Evolutionary conservation across 305 asterid species (phyloP), one percentile per base, ranked within the genome.

Genomic region (Petunia hybrid): DNA sequence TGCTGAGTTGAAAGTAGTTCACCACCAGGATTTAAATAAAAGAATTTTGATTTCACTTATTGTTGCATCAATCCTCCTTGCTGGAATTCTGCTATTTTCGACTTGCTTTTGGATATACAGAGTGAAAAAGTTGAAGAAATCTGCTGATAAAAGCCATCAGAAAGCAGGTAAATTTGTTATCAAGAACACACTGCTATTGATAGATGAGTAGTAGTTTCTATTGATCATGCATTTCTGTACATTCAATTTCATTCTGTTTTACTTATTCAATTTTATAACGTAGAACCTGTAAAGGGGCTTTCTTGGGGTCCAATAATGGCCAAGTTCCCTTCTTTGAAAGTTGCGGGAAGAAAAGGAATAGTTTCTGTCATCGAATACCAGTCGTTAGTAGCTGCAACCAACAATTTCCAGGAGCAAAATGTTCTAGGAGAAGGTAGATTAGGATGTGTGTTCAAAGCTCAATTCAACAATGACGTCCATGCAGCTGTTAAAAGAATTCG

Each of bases 1-100:
- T 81, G 87, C 92, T 73, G 91, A 85, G 65, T 86, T 87, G 46
- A 83, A 84, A 77, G 87, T 87, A 78, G 91, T 75, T 57, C 98
- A 90, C 81, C 98, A 91, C 86, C 97, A 93, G 87, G 95, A 87
- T 73, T 85, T 91, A 59, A 93, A 93, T 88, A 95, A 89, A 91
- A 93, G 80, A 84, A 88, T 93, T 85, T 91, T 93, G 9, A 83
- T 94, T 78, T 94, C 98, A 1, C 97, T 95, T 8, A 90, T 92
- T 80, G 90, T 89, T 53, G 86, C 99, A 41, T 86, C 97, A 74
- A 85, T 92, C 53, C 92, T 93, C 76, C 93, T 95, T 77, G 98
- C 94, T 51, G 92, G 74, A 43, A 81, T 92, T 73, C 81, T 91
- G 88, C 87, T 92, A 80, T 73, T 88, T 53, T 65, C 84, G 13